Conservation (phyloP, 2,329 filamentous ascomycete species). For the Aspergillus vadensis region DNA sequence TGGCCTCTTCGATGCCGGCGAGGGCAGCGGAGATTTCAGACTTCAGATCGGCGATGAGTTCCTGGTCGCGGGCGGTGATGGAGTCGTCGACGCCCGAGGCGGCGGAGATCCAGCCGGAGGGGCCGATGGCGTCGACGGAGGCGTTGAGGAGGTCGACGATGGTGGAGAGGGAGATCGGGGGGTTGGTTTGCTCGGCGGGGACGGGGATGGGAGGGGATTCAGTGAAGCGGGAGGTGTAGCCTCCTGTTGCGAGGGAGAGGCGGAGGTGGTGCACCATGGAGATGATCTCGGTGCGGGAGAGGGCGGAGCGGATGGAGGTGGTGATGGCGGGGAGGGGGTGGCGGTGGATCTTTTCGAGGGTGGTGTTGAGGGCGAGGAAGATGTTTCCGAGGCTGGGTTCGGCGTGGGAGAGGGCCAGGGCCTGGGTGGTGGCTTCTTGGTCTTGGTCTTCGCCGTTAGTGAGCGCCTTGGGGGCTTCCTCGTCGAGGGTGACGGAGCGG, state of each 20-base stretch:
- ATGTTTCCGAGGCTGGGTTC: constrained; percentile 34
- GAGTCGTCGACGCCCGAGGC: constrained; percentile 37
- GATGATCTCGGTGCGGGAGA: constrained; percentile 43
- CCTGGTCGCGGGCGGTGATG: constrained; percentile 40
- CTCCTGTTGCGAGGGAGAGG: constrained; percentile 46
- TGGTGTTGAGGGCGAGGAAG: constrained; percentile 42
- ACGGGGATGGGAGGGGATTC: constrained; percentile 42
- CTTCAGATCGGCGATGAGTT: constrained; percentile 51
- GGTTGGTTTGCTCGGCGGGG: constrained; percentile 37
- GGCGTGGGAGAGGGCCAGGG: constrained; percentile 16
- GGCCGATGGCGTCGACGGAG: constrained; percentile 51
- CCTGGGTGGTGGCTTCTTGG: constrained; percentile 20
- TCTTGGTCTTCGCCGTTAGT: constrained; percentile 29
- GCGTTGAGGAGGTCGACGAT: constrained; percentile 47
- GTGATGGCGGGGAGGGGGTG: constrained; percentile 35
- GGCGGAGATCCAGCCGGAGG: constrained; percentile 50
- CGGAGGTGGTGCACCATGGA: constrained; percentile 47
- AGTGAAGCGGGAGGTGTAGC: constrained; percentile 46
- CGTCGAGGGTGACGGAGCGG: constrained; percentile 35
- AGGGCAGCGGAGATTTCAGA: constrained; percentile 52
- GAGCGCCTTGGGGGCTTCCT: constrained; percentile 33
- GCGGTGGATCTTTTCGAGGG: constrained; percentile 40
- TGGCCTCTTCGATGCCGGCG: constrained; percentile 51
- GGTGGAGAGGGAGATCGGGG: constrained; percentile 40
- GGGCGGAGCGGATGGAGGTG: constrained; percentile 40